These are phyloP conservation scores for Aegilops umbellulata DNA, from an alignment of 176 grass and related monocot species.

Conservation along the genomic window DNA sequence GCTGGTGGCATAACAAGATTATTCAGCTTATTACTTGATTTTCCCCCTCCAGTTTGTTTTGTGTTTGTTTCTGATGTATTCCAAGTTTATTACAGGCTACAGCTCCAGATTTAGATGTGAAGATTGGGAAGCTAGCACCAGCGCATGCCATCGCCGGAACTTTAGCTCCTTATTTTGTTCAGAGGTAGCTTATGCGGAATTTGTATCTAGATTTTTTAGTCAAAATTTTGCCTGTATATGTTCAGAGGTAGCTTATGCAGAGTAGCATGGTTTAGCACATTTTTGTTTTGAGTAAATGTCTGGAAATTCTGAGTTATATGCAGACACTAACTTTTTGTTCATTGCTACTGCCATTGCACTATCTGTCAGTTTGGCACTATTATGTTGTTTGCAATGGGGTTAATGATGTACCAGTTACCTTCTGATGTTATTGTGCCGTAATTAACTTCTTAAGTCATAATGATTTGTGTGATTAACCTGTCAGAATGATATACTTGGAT, in stretches of 20 bases:
- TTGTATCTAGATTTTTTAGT: too few relatives aligned
- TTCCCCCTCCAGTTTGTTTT: too few relatives aligned
- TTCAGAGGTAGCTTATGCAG: slow-evolving; percentile 53
- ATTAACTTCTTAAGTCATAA: too few relatives aligned
- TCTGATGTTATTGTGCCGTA: too few relatives aligned
- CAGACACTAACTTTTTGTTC: background rate
- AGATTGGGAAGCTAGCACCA: slow-evolving; percentile 67
- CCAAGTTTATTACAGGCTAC: slow-evolving; percentile 37
- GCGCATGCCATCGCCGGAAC: slow-evolving; percentile 60
- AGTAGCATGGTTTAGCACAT: background rate
- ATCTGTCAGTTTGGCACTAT: background rate
- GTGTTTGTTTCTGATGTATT: background rate
- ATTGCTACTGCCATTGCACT: background rate
- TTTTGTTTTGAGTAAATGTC: background rate
- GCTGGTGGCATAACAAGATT: background rate
- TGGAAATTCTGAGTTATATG: background rate
- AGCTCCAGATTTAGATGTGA: slow-evolving; percentile 62
- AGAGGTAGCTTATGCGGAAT: slow-evolving; percentile 43
- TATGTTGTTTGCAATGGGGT: background rate
- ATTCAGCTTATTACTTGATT: background rate
- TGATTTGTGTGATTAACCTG: too few relatives aligned
- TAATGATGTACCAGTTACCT: background rate
- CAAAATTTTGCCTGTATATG: too few relatives aligned
- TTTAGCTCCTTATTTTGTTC: slow-evolving; percentile 77
- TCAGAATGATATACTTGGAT: background rate